A percentile compares a stretch with the other conserved stretches of the same genome.
These are phyloP conservation scores for Inonotus obliquus DNA, from an alignment of 1,284 basidiomycete genomes.

Conservation along the genomic window DNA sequence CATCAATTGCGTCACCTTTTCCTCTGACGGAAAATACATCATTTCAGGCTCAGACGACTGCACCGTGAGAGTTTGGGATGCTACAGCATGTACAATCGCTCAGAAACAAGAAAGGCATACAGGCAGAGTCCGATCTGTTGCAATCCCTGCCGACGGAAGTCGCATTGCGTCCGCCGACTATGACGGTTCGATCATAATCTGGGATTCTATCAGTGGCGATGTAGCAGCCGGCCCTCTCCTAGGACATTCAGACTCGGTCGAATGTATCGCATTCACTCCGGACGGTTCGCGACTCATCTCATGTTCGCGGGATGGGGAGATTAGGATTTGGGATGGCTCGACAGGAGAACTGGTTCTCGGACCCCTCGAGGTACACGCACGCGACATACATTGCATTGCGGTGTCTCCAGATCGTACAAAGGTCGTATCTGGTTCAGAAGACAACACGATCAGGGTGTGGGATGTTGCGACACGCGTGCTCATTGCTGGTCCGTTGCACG, in stretches of 20 bases:
- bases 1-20: background rate
- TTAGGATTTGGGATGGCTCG: background rate
- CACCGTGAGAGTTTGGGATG: constrained; percentile 4
- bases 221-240: background rate
- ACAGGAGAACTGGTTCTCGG: background rate
- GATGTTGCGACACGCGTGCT: background rate
- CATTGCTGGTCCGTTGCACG: background rate
- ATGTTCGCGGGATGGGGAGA: background rate
- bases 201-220: background rate
- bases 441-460: constrained; percentile 3
- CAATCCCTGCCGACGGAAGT: constrained; percentile 3
- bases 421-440: background rate
- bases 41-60: background rate
- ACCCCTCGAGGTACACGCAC: background rate
- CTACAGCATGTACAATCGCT: background rate
- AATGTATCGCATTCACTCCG: background rate
- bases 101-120: background rate
- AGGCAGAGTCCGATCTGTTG: background rate
- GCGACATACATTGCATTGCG: background rate
- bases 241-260: background rate
- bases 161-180: background rate
- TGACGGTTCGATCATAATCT: background rate
- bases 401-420: background rate
- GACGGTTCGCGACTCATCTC: background rate
- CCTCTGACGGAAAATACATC: background rate